Evolutionary conservation across 108 stramenopile species (phyloP), one percentile per base, ranked within the genome.

Genomic region (Skeletonema potamos): DNA sequence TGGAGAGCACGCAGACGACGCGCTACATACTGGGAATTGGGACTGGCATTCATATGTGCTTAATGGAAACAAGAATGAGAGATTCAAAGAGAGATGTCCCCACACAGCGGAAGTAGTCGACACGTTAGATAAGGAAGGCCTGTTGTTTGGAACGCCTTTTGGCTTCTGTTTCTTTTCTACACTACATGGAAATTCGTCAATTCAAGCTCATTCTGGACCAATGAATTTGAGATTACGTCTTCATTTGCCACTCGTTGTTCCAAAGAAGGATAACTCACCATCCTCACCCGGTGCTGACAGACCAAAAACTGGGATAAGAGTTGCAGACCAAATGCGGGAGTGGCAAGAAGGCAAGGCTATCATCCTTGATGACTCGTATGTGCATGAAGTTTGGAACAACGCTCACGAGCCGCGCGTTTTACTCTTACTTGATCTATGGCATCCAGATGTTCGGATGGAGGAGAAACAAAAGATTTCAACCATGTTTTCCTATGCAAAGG

Each of bases 311-410:
- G 99, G 97, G 15, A 96, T 99, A 22, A 77, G 92, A 15, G 96
- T 99, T 2, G 99, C 88, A n/a, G 83, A 75, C 39, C 73, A 91
- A 62, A 68, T 63, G 8, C 77, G 88, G 26, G 64, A 79, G 12
- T 99, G 98, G 97, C 58, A 66, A 13, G 86, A 86, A 51, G 96
- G 94, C 10, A 76, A 90, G 44, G 92, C 94, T 0, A 8, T 99
- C 32, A 86, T 98, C 0, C 88, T 99, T 33, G 99, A 99, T 68
- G 99, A 99, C 84, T 79, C 88, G 54, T 99, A 89, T 70, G 93
- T 97, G 66, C 99, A 99, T 67, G 91, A 98, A 82, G 97, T 97
- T 6, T 98, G 97, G 97, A 99, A 99, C 78, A 73, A 91, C 26
- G 96, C 94, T 2, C 39, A 82, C 6, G 64, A 82, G 12, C 24